These are phyloP conservation scores for Cyamopsis tetragonoloba DNA, from an alignment of 306 rosid species.

Conservation along the genomic window DNA sequence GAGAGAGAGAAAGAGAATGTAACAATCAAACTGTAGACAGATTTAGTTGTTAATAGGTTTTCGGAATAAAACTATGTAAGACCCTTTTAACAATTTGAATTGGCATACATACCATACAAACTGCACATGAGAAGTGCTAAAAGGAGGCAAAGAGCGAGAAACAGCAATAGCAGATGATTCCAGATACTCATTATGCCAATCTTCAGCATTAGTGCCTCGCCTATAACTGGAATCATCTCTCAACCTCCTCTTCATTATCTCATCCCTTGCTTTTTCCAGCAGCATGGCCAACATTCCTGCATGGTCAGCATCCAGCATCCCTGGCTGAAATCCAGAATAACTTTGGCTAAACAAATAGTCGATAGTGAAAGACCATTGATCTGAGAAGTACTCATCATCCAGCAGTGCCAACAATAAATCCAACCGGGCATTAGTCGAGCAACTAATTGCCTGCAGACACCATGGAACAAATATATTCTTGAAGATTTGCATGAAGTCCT, in stretches of 20 bases:
- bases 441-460: constrained; percentile 62
- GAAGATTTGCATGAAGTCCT: constrained; percentile 67
- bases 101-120: constrained; percentile 69
- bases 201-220: constrained; percentile 41
- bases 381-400: constrained; percentile 76
- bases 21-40: constrained; percentile 7
- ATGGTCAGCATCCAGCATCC: constrained; percentile 42
- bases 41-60: not conserved
- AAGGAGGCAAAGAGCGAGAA: constrained; percentile 50
- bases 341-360: constrained; percentile 49
- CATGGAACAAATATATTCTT: constrained; percentile 72
- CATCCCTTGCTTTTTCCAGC: constrained; percentile 61
- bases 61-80: not conserved
- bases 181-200: constrained; percentile 68
- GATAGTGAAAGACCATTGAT: constrained; percentile 70
- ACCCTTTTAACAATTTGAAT: constrained; percentile 20
- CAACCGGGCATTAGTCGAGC: constrained; percentile 55
- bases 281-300: constrained; percentile 68
- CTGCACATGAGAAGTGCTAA: constrained; percentile 49
- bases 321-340: constrained; percentile 38
- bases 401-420: constrained; percentile 76
- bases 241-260: constrained; percentile 40
- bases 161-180: constrained; percentile 69
- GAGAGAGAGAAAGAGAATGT: not conserved
- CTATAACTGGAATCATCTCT: constrained; percentile 34